A percentile compares a stretch with the other conserved stretches of the same genome.
Conservation (phyloP, 1,284 basidiomycete species). For the Pascua sp. region DNA sequence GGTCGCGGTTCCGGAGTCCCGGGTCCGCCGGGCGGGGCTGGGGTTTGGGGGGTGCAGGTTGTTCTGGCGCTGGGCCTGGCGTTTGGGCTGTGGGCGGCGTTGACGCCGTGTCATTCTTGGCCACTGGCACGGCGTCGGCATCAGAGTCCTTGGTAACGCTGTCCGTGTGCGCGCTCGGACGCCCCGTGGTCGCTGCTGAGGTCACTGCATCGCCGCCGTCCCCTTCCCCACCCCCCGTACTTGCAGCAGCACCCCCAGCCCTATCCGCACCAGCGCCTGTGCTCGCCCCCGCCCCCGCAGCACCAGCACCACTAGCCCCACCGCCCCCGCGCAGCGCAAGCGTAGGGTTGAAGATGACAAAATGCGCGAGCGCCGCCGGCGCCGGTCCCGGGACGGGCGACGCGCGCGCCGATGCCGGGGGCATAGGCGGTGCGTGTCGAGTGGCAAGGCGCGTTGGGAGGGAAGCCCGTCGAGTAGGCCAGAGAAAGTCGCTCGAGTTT, state of each 20-base stretch:
- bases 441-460: no score
- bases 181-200: neutral
- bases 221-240: no score
- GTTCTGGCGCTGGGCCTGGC: neutral
- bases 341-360: slow-evolving; percentile 45
- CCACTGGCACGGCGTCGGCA: no score
- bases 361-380: slow-evolving; percentile 34
- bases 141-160: neutral
- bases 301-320: neutral
- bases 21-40: neutral
- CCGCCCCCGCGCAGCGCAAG: slow-evolving; percentile 10
- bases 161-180: neutral
- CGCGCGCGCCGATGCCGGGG: no score
- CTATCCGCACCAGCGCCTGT: no score
- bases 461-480: no score
- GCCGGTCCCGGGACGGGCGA: no score
- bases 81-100: neutral
- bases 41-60: neutral
- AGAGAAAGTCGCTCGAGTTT: no score
- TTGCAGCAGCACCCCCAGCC: no score
- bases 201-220: no score
- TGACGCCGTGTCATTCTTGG: neutral
- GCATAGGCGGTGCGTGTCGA: no score
- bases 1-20: slow-evolving; percentile 24
- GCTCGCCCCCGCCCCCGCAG: no score